Evolutionary conservation across 2,329 filamentous ascomycete genomes (phyloP).

Genomic region (Daldinia sp.): DNA sequence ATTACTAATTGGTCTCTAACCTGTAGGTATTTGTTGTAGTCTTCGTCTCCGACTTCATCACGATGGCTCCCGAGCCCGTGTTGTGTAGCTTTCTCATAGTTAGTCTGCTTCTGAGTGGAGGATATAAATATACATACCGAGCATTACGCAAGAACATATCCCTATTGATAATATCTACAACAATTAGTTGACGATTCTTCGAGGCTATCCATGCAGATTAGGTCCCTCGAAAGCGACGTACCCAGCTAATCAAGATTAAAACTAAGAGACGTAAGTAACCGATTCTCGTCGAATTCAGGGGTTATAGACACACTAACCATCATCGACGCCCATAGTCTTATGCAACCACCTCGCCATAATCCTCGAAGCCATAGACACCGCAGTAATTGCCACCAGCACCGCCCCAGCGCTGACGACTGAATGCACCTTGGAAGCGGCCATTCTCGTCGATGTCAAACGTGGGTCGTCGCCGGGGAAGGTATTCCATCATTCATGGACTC

Average conservation of each 20-base stretch:
- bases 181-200: background rate
- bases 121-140: slow-evolving; percentile 21
- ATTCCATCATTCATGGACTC: slow-evolving; percentile 17
- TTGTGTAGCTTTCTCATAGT: slow-evolving; percentile 15
- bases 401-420: slow-evolving; percentile 14
- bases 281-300: background rate
- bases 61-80: slow-evolving; percentile 25
- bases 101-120: background rate
- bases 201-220: background rate
- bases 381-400: slow-evolving; percentile 22
- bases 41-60: slow-evolving; percentile 22
- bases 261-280: slow-evolving; percentile 17
- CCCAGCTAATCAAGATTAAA: slow-evolving; percentile 36
- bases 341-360: slow-evolving; percentile 23
- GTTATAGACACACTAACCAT: slow-evolving; percentile 24
- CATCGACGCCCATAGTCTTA: slow-evolving; percentile 33
- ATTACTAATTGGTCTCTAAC: background rate
- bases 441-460: slow-evolving; percentile 3
- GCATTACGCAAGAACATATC: slow-evolving; percentile 15
- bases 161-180: slow-evolving; percentile 20
- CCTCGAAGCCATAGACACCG: slow-evolving; percentile 23
- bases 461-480: background rate
- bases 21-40: slow-evolving; percentile 26
- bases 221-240: slow-evolving; percentile 2
- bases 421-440: slow-evolving; percentile 6